These are phyloP conservation scores for Rauvolfia tetraphylla DNA, from an alignment of 257 asterid species.

Conservation along the genomic window DNA sequence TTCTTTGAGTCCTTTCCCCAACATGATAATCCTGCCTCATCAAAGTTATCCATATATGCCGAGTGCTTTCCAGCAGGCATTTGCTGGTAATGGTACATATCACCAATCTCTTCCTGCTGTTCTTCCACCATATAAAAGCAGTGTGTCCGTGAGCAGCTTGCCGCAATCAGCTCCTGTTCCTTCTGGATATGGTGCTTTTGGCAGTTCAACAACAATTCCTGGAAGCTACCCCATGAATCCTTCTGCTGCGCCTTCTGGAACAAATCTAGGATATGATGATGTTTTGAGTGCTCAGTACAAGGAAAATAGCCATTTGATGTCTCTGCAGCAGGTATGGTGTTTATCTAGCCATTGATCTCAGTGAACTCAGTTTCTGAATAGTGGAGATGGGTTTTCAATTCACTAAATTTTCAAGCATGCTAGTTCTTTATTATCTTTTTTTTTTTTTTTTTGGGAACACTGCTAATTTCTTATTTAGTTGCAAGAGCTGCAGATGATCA, in stretches of 20 bases:
- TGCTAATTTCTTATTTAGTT: neutral
- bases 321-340: slow-evolving; percentile 71
- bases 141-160: slow-evolving; percentile 54
- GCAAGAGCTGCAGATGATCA: neutral
- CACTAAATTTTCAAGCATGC: too few relatives aligned
- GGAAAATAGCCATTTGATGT: slow-evolving; percentile 54
- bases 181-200: slow-evolving; percentile 67
- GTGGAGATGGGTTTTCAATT: neutral
- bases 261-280: slow-evolving; percentile 56
- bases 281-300: slow-evolving; percentile 71
- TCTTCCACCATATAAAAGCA: slow-evolving; percentile 65
- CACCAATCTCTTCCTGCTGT: slow-evolving; percentile 67
- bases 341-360: neutral
- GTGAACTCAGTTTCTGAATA: neutral
- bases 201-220: slow-evolving; percentile 42
- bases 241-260: slow-evolving; percentile 55
- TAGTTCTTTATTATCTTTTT: too few relatives aligned
- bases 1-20: slow-evolving; percentile 61
- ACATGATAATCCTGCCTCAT: slow-evolving; percentile 55
- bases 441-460: too few relatives aligned
- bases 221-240: slow-evolving; percentile 70
- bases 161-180: slow-evolving; percentile 73
- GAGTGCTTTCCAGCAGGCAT: slow-evolving; percentile 67
- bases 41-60: slow-evolving; percentile 77
- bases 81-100: slow-evolving; percentile 56